Evolutionary conservation across 495 filamentous ascomycete genomes (phyloP), one percentile per base, ranked within the genome.

Genomic region (Geoglossum glabrum): DNA sequence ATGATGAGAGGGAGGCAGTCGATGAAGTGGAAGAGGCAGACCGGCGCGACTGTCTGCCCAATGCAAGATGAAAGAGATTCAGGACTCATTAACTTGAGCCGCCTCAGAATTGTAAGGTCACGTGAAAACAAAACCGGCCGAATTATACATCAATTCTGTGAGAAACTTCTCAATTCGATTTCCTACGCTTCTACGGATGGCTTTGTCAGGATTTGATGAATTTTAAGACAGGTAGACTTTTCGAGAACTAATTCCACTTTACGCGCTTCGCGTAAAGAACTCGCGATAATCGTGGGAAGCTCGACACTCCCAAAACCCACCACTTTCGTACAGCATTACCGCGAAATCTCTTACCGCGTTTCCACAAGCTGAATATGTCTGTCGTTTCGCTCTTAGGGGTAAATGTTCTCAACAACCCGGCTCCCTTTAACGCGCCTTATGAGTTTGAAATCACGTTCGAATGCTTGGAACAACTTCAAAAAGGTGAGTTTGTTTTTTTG

Each of bases 371-470:
- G 27, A 57, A 47, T 1, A 98, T 98, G 92, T 95, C 92, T 64
- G 87, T 96, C 67, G 89, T 98, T 60, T 92, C 90, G 58, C 82
- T 98, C 30, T 80, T 98, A 40, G 88, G 88, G 68, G 92, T 97
- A 59, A 86, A 90, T 68, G 85, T 96, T 57, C 74, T 87, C 65
- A 97, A 97, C 78, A 98, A 98, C 72, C 92, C 92, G 60, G 90
- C 92, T 61, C 76, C 82, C 55, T 96, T 97, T 73, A 81, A 77
- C 55, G 84, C 85, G 61, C 78, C 86, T 31, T 98, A 97, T 68
- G 79, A 88, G 68, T 95, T 98, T 57, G 93, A 98, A 69, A 97
- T 98, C 68, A 98, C 92, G 25, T 98, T 98, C 60, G 93, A 97
- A 72, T 96, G 90, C 67, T 79, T 97, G 19, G 92, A 98, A 73